Evolutionary conservation across 805 yeast species (phyloP).

Genomic region (Starmerella stigmatis): DNA sequence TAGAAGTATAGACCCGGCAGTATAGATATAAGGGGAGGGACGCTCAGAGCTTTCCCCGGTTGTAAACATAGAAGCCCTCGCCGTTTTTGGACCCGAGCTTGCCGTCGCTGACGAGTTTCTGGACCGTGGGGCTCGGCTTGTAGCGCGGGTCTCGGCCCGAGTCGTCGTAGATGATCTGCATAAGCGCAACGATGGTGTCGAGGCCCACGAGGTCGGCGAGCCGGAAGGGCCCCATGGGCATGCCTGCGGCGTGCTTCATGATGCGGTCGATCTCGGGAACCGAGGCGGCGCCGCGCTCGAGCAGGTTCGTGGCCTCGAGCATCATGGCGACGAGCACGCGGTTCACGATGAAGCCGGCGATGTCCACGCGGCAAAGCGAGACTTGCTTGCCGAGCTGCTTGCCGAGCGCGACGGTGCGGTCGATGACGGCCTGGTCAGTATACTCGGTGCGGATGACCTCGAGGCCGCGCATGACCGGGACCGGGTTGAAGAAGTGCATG

Average conservation of each 20-base stretch:
- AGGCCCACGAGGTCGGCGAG: slow-evolving; percentile 37
- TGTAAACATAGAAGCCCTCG: slow-evolving; percentile 31
- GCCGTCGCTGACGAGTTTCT: slow-evolving; percentile 35
- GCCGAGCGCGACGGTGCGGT: slow-evolving; percentile 29
- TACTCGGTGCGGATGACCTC: slow-evolving; percentile 36
- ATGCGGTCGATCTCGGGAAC: slow-evolving; percentile 36
- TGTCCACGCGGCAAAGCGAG: slow-evolving; percentile 29
- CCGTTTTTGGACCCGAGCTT: slow-evolving; percentile 36
- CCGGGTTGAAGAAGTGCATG: slow-evolving; percentile 39
- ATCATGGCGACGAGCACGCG: slow-evolving; percentile 36
- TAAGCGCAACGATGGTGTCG: slow-evolving; percentile 35
- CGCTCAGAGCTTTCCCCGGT: slow-evolving; percentile 2
- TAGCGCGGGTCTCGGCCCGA: slow-evolving; percentile 35
- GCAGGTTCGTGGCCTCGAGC: slow-evolving; percentile 34
- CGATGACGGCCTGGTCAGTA: slow-evolving; percentile 30
- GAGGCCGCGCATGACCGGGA: slow-evolving; percentile 37
- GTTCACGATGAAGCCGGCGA: slow-evolving; percentile 37
- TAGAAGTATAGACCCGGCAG: background rate
- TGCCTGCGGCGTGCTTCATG: slow-evolving; percentile 37
- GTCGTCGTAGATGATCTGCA: slow-evolving; percentile 33
- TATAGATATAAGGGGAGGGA: background rate
- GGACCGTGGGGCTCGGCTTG: slow-evolving; percentile 33
- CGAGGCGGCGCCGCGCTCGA: slow-evolving; percentile 34
- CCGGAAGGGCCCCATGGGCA: slow-evolving; percentile 39
- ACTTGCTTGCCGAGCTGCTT: slow-evolving; percentile 31